Conservation (phyloP, 768 basidiomycete genomes). For the Suillus alpinus region DNA sequence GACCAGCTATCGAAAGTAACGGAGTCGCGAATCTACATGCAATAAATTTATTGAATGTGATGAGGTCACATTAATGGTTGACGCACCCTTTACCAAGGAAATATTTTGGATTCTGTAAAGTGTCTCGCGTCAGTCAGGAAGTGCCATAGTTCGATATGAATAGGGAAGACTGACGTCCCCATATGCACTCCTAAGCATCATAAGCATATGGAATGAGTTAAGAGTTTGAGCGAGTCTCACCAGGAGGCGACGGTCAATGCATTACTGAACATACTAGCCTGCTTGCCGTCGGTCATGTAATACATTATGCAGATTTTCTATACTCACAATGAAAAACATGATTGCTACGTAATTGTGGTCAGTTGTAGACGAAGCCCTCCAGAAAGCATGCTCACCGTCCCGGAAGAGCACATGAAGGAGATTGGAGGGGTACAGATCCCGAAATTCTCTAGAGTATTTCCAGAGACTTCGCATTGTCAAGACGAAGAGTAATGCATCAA, state of each 20-base stretch:
- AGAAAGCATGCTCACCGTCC: conserved; percentile 2
- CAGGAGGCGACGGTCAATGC: conserved; percentile 11
- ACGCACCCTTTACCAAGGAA: conserved; percentile 9
- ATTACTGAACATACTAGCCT: conserved; percentile 6
- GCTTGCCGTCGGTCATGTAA: neutral
- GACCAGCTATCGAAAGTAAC: conserved; percentile 14
- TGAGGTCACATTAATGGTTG: neutral
- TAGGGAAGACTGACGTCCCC: neutral
- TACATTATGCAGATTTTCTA: neutral
- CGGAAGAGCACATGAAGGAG: conserved; percentile 3
- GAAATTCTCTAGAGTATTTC: neutral
- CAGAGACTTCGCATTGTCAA: conserved; percentile 10
- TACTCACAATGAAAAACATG: conserved; percentile 4
- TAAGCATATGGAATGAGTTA: neutral
- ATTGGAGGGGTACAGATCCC: neutral
- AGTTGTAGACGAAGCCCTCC: neutral
- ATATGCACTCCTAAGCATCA: conserved; percentile 9
- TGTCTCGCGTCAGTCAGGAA: neutral
- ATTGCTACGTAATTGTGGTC: neutral
- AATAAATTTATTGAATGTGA: neutral
- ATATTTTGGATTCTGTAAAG: conserved; percentile 11
- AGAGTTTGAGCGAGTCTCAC: conserved; percentile 6
- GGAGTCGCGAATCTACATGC: conserved; percentile 13
- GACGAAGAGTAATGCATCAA: conserved; percentile 3
- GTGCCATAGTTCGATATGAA: neutral